These are phyloP conservation scores for Murraya koenigii DNA, from an alignment of 345 rosid genomes.

Conservation along the genomic window DNA sequence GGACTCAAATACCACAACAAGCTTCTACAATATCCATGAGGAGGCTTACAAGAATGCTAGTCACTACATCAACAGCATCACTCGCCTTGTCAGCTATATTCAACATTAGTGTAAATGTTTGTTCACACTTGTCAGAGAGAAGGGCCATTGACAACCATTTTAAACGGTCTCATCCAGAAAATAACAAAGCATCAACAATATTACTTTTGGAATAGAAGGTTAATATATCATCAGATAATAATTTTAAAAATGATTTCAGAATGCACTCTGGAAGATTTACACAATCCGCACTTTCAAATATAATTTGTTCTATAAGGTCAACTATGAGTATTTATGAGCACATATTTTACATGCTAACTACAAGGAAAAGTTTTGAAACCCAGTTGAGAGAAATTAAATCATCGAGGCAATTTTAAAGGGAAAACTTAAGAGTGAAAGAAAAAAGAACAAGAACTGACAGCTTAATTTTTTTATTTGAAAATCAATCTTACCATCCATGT, in stretches of 20 bases:
- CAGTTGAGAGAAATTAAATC: background rate
- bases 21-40: background rate
- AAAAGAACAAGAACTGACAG: background rate
- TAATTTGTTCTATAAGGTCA: background rate
- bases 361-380: background rate
- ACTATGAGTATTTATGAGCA: background rate
- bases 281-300: background rate
- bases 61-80: background rate
- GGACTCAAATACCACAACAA: background rate
- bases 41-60: background rate
- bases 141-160: too few relatives aligned
- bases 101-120: background rate
- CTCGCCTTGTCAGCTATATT: background rate
- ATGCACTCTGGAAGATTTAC: background rate
- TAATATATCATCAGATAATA: background rate
- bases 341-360: background rate
- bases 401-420: background rate
- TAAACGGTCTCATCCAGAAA: background rate
- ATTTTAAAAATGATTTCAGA: background rate
- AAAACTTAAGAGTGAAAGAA: background rate
- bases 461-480: background rate
- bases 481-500: background rate
- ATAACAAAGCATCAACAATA: background rate
- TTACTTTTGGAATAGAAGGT: too few relatives aligned
- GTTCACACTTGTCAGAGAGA: background rate